Base-by-base conservation (phyloP, 1,139 yeast genomes). In the Yamadazyma dendronema region DNA sequence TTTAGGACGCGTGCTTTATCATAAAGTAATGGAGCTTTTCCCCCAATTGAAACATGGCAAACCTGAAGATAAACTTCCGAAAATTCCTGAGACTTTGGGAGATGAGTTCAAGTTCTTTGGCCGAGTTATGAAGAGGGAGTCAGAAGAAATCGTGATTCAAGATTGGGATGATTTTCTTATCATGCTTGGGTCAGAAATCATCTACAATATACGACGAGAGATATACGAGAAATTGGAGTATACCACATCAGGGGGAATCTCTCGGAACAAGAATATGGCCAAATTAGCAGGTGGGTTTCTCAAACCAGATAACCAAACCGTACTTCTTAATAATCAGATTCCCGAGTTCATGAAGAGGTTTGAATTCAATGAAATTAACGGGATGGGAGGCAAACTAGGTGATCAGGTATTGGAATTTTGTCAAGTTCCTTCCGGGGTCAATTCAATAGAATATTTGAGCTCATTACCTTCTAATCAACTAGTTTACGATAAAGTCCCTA, bases 371-470 rank as follows among this genome's bases (percentile, higher is more conserved):
- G 96, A 90, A 50, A 75, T 90, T 40, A 84, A 95, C 71, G 90
- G 96, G 0, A 67, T 90, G 70, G 98, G 98, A 4, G 98, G 98
- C 2, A 87, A 86, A 50, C 64, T 74, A 5, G 98, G 98, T 0
- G 81, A 81, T 8, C 62, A 64, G n/a, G 64, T 89, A 0, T 49
- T 72, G 17, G 57, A 62, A 13, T 57, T 65, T 23, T 61, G 81
- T 22, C 63, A 66, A 4, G 60, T 77, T 0, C 81, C 81, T 0
- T 53, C 54, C 1, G 59, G 52, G n/a, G 37, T 23, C 4, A 60
- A 57, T 37, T 67, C 79, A 2, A 72, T 79, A 7, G 56, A 63
- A 2, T 72, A 54, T 41, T 67, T 84, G 2, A 30, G n/a, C 16
- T 22, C 23, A 3, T 30, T 44, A 16, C 30, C 63, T 0, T 37